A percentile compares a stretch with the other conserved stretches of the same genome.
phyloP scores from a whole-genome alignment of 1,139 yeast genomes.

The Protomyces pachydermus region DNA sequence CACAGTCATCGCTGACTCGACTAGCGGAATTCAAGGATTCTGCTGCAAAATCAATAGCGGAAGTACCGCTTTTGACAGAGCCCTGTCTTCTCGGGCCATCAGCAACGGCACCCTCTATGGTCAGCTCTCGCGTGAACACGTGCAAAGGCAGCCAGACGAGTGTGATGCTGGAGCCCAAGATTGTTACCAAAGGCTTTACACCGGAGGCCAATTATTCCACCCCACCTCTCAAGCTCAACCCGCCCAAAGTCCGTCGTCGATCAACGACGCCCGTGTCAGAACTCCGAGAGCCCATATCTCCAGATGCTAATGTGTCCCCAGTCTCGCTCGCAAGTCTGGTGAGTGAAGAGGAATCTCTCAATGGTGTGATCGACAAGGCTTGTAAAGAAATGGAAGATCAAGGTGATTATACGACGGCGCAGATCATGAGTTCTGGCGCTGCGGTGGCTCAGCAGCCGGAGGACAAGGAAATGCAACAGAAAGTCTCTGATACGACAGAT shows the following conservation, averaged over 20 bases:
- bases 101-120: neutral
- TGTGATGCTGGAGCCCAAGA: neutral
- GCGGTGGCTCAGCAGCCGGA: neutral
- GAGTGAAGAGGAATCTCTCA: neutral
- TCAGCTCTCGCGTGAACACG: neutral
- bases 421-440: neutral
- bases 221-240: neutral
- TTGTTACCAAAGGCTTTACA: neutral
- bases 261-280: neutral
- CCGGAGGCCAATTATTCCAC: neutral
- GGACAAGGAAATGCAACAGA: neutral
- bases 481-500: neutral
- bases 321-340: neutral
- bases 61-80: neutral
- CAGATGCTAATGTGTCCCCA: neutral
- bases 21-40: neutral
- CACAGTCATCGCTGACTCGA: neutral
- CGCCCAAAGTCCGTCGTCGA: neutral
- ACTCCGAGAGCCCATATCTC: neutral
- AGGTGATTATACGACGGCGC: neutral
- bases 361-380: neutral
- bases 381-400: neutral
- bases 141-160: neutral
- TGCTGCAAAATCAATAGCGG: neutral
- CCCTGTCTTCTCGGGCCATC: neutral